Evolutionary conservation across 805 yeast species (phyloP), one percentile per base, ranked within the genome.

Genomic region (Lipomyces kockii): DNA sequence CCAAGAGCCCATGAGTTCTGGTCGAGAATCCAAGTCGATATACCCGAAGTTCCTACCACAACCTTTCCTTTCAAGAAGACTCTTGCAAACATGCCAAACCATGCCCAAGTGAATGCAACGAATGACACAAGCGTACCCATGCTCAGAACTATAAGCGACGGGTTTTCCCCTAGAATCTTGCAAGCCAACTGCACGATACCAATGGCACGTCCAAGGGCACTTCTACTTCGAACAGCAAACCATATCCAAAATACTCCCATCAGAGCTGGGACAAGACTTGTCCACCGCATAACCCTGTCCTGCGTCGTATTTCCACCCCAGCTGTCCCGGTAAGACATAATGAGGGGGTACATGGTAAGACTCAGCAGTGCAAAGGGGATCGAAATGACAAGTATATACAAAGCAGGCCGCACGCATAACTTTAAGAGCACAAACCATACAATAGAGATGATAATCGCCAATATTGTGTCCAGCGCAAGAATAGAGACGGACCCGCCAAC

Each of bases 181-280:
- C 79, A 78, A 7, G 81, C 73, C 34, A 78, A 74, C 57, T 74
- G 77, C 39, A 81, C 75, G 57, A 80, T 73, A 2, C 82, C 78
- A 29, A 78, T 70, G n/a, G 79, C 76, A 8, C 75, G 72, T 12
- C 69, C 72, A 9, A 78, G 64, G 14, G 71, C 69, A 17, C 63
- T 66, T 43, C 79, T 70, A 43, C 76, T 68, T 22, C 71, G 66
- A 57, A 76, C 75, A 17, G 77, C 71, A 11, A 74, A 63, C 60
- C 66, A 70, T 6, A 69, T 56, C 80, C 80, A 78, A 39, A 68
- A 34, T 7, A 58, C 69, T 17, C 74, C 78, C 17, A 71, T 55
- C 8, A 70, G 59, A 43, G 75, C 65, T 32, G 78, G 78, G 3
- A 75, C 46, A 25, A 76, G 55, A 53, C 76, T 68, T 17, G 74